Evolutionary conservation across 2,329 filamentous ascomycete genomes (phyloP).

Genomic region (Aspergillus persii): DNA sequence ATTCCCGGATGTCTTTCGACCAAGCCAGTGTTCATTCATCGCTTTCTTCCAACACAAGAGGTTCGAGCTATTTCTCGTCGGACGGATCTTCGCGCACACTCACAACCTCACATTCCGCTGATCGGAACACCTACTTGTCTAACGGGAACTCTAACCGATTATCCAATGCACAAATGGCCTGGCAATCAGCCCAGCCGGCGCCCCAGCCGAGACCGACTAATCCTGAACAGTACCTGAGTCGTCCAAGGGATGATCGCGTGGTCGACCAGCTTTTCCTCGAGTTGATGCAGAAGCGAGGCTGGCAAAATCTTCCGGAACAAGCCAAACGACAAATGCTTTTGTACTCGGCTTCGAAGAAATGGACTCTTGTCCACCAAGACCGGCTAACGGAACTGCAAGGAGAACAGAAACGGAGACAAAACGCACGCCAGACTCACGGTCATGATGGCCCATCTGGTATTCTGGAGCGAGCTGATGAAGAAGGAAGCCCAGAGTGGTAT

Average conservation of each 20-base stretch:
- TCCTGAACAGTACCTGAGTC: slow-evolving; percentile 41
- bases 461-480: slow-evolving; percentile 80
- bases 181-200: slow-evolving; percentile 25
- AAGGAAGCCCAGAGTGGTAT: slow-evolving; percentile 97
- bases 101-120: slow-evolving; percentile 35
- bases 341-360: slow-evolving; percentile 92
- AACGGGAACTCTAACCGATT: slow-evolving; percentile 27
- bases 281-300: slow-evolving; percentile 95
- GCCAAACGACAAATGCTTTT: slow-evolving; percentile 93
- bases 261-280: slow-evolving; percentile 90
- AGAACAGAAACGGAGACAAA: slow-evolving; percentile 82
- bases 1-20: slow-evolving; percentile 60
- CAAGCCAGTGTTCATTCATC: slow-evolving; percentile 64
- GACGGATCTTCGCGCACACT: slow-evolving; percentile 49
- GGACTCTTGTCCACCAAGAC: slow-evolving; percentile 95
- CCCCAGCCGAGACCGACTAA: slow-evolving; percentile 30
- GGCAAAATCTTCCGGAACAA: slow-evolving; percentile 95
- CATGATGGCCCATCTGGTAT: slow-evolving; percentile 63
- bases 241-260: slow-evolving; percentile 60
- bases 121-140: slow-evolving; percentile 31
- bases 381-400: slow-evolving; percentile 89
- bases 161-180: slow-evolving; percentile 30
- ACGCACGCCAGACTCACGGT: slow-evolving; percentile 68
- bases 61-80: slow-evolving; percentile 57
- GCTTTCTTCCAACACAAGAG: slow-evolving; percentile 58